Base-by-base conservation (phyloP, 2,329 filamentous ascomycete genomes). In the Lasiodiplodia sp. region DNA sequence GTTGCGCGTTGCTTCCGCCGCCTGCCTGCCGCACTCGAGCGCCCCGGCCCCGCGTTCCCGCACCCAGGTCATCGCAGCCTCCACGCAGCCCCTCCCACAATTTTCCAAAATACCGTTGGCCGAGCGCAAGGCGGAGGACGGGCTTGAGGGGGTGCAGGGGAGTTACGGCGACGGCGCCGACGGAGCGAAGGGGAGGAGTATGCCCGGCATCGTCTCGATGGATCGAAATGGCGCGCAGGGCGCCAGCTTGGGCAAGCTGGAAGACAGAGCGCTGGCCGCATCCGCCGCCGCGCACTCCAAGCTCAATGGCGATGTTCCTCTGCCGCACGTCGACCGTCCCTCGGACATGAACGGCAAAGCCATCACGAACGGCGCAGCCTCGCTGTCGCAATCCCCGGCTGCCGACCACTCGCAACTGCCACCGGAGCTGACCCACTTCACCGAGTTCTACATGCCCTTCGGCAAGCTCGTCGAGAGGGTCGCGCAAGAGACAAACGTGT, bases 401-500 rank as follows among this genome's bases (percentile, higher is more conserved):
- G 31, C 57, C 37, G 49, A 63, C 56, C 44, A 62, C 47, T 71
- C 28, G n/a, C 72, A 81, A 51, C 73, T 79, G 11, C 84, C 85
- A 2, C 87, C 86, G 18, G 83, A 86, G 70, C 79, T 90, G 51
- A 79, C 81, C 58, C 93, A 97, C 75, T 91, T 97, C 69, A 90
- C 90, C 0, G 90, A 78, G 25, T 66, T 89, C 40, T 96, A 94
- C 77, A 86, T 95, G 68, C 90, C 93, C 4, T 85, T 98, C 23
- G 89, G 90, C 4, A 87, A 87, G 16, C 83, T 99, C 56, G 86
- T 98, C 65, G 87, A 89, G 71, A 90, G 96, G 72, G 87, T 96
- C 47, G 91, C 92, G 40, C 94, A 97, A 79, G 89, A 91, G 75
- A 93, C 92, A 60, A 94, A 94, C 80, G 93, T 92, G 76, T 88